Percentiles rank a stretch among this genome's conserved stretches.
Evolutionary conservation across 176 grass and related monocot species (phyloP).

Genomic region (Luzula sylvatica): DNA sequence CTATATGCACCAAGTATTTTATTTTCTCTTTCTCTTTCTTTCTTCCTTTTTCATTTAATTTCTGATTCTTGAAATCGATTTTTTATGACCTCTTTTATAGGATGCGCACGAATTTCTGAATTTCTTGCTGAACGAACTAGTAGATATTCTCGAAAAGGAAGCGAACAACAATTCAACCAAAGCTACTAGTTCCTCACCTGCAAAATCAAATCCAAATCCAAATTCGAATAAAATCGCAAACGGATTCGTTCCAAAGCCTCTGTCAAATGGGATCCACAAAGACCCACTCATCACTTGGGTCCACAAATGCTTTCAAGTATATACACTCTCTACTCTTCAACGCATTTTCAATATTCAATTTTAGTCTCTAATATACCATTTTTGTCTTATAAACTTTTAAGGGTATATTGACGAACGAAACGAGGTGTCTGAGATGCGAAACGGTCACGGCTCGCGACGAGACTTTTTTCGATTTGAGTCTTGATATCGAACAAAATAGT

Average conservation of each 20-base stretch:
- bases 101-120: conserved; percentile 99
- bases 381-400: conserved; percentile 1
- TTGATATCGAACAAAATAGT: conserved; percentile 98
- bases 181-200: conserved; percentile 19
- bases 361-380: too few species aligned
- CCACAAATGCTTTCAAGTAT: conserved; percentile 90
- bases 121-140: conserved; percentile 92
- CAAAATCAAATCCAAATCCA: conserved; percentile 16
- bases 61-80: too few species aligned
- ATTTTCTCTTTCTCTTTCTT: background rate
- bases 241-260: conserved; percentile 30
- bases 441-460: conserved; percentile 97
- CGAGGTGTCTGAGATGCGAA: conserved; percentile 92
- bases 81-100: conserved; percentile 32
- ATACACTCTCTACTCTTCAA: background rate
- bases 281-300: conserved; percentile 68
- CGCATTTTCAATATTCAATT: too few species aligned
- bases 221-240: conserved; percentile 45
- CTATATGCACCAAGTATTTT: conserved; percentile 95
- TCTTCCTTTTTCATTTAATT: background rate
- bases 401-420: conserved; percentile 98
- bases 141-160: conserved; percentile 97
- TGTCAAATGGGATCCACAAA: conserved; percentile 55
- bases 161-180: conserved; percentile 31
- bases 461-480: conserved; percentile 95